Conservation (phyloP, 208 protist species). For the Leishmania tropica region DNA sequence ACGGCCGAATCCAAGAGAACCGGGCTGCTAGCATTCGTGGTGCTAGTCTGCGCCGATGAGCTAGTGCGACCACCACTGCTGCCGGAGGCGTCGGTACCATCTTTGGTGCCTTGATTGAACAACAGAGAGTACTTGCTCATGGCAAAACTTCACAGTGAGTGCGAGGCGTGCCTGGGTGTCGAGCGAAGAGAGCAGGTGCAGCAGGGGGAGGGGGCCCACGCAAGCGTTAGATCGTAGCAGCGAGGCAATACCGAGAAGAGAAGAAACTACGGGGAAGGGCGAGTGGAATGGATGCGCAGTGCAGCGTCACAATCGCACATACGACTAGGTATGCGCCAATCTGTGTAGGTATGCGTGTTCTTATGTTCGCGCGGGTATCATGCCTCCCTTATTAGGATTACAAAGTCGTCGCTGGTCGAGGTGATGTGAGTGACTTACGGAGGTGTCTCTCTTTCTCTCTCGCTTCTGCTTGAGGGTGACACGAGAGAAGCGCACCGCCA, state of each 20-base stretch:
- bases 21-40: not conserved
- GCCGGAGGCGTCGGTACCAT: not conserved
- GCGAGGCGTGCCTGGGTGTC: not conserved
- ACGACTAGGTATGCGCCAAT: no score
- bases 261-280: not conserved
- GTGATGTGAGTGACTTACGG: not conserved
- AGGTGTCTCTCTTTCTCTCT: not conserved
- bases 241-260: not conserved
- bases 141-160: not conserved
- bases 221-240: not conserved
- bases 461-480: not conserved
- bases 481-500: not conserved
- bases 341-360: not conserved
- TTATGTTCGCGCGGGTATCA: not conserved
- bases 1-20: not conserved
- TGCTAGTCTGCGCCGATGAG: not conserved
- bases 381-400: not conserved
- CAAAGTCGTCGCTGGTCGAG: not conserved
- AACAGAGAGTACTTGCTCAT: conserved; percentile 61
- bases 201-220: not conserved
- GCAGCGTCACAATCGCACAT: not conserved
- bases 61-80: not conserved
- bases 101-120: conserved; percentile 18
- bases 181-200: not conserved
- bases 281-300: not conserved